Conservation (phyloP, 2,329 filamentous ascomycete genomes). For the Penicillium occitanis region DNA sequence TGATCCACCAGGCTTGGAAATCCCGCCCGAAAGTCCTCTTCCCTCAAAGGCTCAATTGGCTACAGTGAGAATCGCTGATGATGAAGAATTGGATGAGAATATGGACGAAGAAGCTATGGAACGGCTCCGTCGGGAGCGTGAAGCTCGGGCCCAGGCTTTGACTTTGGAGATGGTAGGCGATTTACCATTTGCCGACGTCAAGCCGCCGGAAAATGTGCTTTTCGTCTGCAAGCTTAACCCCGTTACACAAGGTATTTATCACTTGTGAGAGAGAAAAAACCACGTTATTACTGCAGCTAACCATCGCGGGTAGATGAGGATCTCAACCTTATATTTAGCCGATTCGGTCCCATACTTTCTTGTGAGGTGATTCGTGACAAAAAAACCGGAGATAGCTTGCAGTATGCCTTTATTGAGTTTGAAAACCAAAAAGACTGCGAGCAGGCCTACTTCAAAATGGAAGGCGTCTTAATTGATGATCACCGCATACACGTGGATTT, state of each 20-base stretch:
- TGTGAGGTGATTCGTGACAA: slow-evolving; percentile 96
- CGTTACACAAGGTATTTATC: slow-evolving; percentile 67
- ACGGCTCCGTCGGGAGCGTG: slow-evolving; percentile 76
- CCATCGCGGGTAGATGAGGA: slow-evolving; percentile 66
- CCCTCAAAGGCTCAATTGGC: slow-evolving; percentile 83
- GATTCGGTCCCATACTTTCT: slow-evolving; percentile 90
- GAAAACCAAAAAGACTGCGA: slow-evolving; percentile 91
- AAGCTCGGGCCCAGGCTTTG: slow-evolving; percentile 88
- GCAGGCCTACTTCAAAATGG: slow-evolving; percentile 97
- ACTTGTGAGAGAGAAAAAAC: not conserved
- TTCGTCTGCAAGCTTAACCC: slow-evolving; percentile 99
- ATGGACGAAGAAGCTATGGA: slow-evolving; percentile 79
- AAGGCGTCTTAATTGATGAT: slow-evolving; percentile 93
- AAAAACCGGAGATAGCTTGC: slow-evolving; percentile 88
- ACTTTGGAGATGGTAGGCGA: slow-evolving; percentile 98
- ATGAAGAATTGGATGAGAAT: slow-evolving; percentile 76
- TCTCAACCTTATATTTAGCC: slow-evolving; percentile 91
- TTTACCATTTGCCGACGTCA: slow-evolving; percentile 94
- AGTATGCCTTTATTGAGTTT: slow-evolving; percentile 98
- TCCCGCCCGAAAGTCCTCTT: slow-evolving; percentile 75
- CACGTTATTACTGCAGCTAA: slow-evolving; percentile 17
- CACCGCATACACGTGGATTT: slow-evolving; percentile 98
- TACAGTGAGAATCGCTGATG: slow-evolving; percentile 87
- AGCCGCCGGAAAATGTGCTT: slow-evolving; percentile 92
- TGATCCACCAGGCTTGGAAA: slow-evolving; percentile 73